Conservation (phyloP, 768 basidiomycete species). For the Amanita pseudoporphyria region DNA sequence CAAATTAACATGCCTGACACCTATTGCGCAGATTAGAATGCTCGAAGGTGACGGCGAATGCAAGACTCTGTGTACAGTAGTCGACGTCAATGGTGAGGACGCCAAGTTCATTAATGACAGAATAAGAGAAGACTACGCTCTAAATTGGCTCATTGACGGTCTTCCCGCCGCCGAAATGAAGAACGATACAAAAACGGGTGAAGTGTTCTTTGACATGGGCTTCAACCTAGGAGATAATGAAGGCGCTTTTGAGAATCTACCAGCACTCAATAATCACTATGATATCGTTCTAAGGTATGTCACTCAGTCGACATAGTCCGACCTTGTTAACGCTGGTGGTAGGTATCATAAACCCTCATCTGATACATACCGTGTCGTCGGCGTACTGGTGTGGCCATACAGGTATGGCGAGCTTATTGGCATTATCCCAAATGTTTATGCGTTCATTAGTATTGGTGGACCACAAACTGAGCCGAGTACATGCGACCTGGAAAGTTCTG, state of each 20-base stretch:
- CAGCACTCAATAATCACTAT: conserved; percentile 88
- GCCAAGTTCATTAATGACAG: conserved; percentile 88
- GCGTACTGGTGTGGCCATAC: conserved; percentile 75
- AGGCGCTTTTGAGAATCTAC: conserved; percentile 41
- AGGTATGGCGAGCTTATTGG: conserved; percentile 21
- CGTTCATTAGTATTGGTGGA: conserved; percentile 47
- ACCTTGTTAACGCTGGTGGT: conserved; percentile 5
- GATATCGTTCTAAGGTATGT: conserved; percentile 69
- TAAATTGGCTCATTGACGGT: conserved; percentile 94
- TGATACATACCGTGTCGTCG: conserved; percentile 78
- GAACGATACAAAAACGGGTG: conserved; percentile 64
- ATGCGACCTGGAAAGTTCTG: conserved; percentile 36
- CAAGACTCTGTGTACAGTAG: conserved; percentile 54
- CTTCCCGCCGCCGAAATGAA: conserved; percentile 94
- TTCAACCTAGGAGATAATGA: conserved; percentile 87
- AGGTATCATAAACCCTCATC: conserved; percentile 76
- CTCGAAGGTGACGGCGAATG: conserved; percentile 68
- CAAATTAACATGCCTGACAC: background rate
- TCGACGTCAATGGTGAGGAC: conserved; percentile 53
- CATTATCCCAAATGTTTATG: background rate
- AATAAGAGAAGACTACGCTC: conserved; percentile 84
- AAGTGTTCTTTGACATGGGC: conserved; percentile 87
- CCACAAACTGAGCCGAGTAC: conserved; percentile 38
- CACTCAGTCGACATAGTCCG: background rate
- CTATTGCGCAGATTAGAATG: conserved; percentile 60